Percentiles rank a stretch among this genome's conserved stretches.
These are phyloP conservation scores for Gastrodia elata DNA, from an alignment of 106 monocot genomes.

Conservation along the genomic window DNA sequence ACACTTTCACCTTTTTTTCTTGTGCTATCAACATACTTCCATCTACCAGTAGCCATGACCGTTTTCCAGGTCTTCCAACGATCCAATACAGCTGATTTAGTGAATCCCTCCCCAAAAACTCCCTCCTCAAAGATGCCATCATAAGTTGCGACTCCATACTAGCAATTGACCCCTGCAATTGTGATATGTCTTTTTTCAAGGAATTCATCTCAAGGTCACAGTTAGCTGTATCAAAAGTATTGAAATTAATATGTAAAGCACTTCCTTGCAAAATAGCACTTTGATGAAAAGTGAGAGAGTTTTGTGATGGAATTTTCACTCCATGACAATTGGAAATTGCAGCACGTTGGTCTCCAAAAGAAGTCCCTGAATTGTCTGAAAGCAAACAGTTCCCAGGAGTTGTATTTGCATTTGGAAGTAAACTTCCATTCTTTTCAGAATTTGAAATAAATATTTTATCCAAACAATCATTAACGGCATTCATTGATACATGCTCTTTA, in stretches of 20 bases:
- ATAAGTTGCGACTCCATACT: conserved; percentile 57
- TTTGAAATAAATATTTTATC: conserved; percentile 1
- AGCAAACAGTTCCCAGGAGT: conserved; percentile 10
- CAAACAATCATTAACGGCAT: conserved; percentile 4
- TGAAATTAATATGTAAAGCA: conserved; percentile 4
- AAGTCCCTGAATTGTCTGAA: conserved; percentile 9
- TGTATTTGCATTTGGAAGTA: background rate
- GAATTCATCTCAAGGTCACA: conserved; percentile 33
- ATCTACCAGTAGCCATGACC: conserved; percentile 75
- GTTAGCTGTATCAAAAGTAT: conserved; percentile 13
- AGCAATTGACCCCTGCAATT: conserved; percentile 55
- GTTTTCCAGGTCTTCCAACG: conserved; percentile 58
- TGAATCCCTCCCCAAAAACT: conserved; percentile 81
- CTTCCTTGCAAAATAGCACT: conserved; percentile 6
- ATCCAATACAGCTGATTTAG: conserved; percentile 77
- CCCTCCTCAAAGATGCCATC: conserved; percentile 66
- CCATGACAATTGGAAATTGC: conserved; percentile 6
- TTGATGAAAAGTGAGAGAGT: conserved; percentile 14
- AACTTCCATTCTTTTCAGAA: conserved; percentile 10
- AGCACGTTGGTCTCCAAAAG: conserved; percentile 6
- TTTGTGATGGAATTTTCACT: conserved; percentile 10
- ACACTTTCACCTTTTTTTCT: conserved; percentile 6
- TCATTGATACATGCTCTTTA: conserved; percentile 6
- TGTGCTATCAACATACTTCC: conserved; percentile 22
- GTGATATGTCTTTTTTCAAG: conserved; percentile 54